phyloP scores from a whole-genome alignment of 192 early-diverging fungal species.

The Pecoramyces ruminantium region DNA sequence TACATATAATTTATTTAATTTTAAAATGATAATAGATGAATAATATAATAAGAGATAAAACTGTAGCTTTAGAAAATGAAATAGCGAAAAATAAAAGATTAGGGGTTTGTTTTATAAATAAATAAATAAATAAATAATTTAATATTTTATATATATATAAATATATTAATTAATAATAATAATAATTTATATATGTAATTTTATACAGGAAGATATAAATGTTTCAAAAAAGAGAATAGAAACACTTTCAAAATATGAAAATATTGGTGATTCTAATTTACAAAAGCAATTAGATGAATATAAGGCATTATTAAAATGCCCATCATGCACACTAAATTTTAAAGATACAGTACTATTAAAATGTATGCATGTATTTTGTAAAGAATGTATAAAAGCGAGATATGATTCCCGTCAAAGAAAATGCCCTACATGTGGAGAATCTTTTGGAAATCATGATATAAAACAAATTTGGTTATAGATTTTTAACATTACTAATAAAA shows the following conservation, averaged over 20 bases:
- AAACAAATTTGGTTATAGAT: constrained; percentile 2
- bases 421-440: constrained; percentile 3
- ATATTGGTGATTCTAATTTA: constrained; percentile 32
- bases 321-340: constrained; percentile 71
- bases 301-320: constrained; percentile 73
- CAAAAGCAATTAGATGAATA: constrained; percentile 26
- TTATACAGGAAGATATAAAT: neutral
- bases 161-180: constrained; percentile 17
- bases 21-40: constrained; percentile 26
- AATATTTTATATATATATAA: constrained; percentile 40
- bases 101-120: constrained; percentile 9
- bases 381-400: constrained; percentile 67
- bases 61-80: constrained; percentile 32
- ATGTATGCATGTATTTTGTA: constrained; percentile 95
- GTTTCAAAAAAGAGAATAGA: constrained; percentile 2
- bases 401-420: constrained; percentile 65
- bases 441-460: constrained; percentile 2
- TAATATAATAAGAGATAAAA: constrained; percentile 42
- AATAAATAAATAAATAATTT: constrained; percentile 28
- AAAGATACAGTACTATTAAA: constrained; percentile 61
- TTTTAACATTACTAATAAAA: too few relatives aligned
- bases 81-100: constrained; percentile 32
- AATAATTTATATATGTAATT: neutral
- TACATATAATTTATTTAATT: neutral
- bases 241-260: constrained; percentile 14